phyloP scores from a whole-genome alignment of 169 alveolate species.

The Plasmodium gonderi region DNA sequence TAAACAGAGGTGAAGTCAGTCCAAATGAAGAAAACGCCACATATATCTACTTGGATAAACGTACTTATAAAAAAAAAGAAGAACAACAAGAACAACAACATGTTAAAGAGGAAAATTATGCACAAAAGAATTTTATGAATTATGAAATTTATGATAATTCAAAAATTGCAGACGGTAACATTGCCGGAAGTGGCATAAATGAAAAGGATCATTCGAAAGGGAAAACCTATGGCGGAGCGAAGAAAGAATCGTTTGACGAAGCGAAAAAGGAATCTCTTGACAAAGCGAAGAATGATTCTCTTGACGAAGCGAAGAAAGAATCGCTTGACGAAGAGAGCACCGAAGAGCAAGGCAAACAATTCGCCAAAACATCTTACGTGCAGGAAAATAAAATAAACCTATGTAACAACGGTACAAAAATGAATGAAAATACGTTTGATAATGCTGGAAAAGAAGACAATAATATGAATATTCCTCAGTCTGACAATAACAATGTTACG shows the following conservation, averaged over 20 bases:
- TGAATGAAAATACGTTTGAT: background rate
- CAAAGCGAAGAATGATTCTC: too few relatives aligned
- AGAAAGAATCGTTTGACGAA: background rate
- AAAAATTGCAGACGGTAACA: background rate
- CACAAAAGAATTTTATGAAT: conserved; percentile 2
- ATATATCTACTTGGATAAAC: background rate
- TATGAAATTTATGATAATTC: conserved; percentile 31
- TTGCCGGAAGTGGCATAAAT: background rate
- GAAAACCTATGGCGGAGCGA: too few relatives aligned
- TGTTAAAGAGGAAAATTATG: background rate
- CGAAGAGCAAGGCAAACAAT: background rate
- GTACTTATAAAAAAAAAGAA: too few relatives aligned
- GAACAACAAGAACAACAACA: background rate
- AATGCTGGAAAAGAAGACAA: background rate
- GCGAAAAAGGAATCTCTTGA: too few relatives aligned
- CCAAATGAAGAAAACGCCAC: background rate
- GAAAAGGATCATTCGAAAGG: background rate
- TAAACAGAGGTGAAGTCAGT: background rate
- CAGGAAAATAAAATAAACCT: background rate
- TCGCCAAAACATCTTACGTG: background rate
- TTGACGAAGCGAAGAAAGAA: too few relatives aligned
- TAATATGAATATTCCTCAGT: background rate
- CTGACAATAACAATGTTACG: background rate
- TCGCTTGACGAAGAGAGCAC: background rate
- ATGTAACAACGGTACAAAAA: background rate